A percentile compares a stretch with the other conserved stretches of the same genome.
These are phyloP conservation scores for Arthrobotrys conoides DNA, from an alignment of 2,329 filamentous ascomycete genomes.

Conservation along the genomic window DNA sequence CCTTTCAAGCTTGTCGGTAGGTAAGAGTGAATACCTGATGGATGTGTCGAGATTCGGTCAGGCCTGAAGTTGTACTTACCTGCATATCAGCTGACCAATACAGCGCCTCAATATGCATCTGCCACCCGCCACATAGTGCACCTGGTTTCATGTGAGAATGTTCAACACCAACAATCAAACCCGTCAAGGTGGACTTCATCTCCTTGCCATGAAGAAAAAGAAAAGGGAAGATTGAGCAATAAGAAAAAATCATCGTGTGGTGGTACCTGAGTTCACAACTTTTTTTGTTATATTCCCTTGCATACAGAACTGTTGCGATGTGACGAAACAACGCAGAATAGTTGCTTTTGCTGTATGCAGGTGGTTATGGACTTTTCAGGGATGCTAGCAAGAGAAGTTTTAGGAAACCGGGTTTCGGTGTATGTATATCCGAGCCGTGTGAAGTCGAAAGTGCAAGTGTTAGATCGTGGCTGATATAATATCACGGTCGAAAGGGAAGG, in stretches of 20 bases:
- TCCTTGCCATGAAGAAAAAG: neutral
- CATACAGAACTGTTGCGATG: conserved; percentile 18
- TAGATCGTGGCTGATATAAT: too few species aligned
- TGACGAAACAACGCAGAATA: conserved; percentile 33
- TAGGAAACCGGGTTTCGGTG: conserved; percentile 16
- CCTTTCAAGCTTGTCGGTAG: neutral
- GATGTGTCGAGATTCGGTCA: neutral
- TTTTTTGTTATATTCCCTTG: conserved; percentile 37
- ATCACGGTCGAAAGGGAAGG: conserved; percentile 1
- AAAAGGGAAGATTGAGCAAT: neutral
- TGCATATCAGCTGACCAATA: neutral
- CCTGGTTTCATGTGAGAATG: too few species aligned
- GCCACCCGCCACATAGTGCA: conserved; percentile 13
- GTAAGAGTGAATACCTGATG: too few species aligned
- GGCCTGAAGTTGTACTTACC: neutral
- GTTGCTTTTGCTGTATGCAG: conserved; percentile 24
- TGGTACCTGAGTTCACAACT: conserved; percentile 11
- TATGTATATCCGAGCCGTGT: conserved; percentile 6
- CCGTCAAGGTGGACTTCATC: neutral
- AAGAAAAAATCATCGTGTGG: conserved; percentile 3
- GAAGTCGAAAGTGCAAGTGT: neutral
- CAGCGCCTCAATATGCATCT: neutral
- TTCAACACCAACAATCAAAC: neutral
- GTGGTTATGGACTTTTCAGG: conserved; percentile 13
- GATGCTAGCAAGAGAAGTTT: neutral